Conservation (phyloP, 2,329 filamentous ascomycete genomes). For the Tolypocladium endophyticum region DNA sequence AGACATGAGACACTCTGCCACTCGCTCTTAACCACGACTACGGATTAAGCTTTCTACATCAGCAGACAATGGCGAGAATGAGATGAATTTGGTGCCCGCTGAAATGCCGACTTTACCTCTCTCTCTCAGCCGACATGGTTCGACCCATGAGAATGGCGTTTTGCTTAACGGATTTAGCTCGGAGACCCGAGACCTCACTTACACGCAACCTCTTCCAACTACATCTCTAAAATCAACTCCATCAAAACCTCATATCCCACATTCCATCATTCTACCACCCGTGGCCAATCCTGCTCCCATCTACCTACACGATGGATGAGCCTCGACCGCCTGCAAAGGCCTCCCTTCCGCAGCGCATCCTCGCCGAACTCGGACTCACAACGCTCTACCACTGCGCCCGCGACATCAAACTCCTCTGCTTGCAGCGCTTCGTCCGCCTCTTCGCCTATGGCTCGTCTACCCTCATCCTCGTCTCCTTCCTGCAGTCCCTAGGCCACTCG, state of each 20-base stretch:
- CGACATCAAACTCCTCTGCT: slow-evolving; percentile 47
- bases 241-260: not conserved
- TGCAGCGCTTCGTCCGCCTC: slow-evolving; percentile 50
- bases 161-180: not conserved
- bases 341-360: not conserved
- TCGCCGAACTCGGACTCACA: slow-evolving; percentile 15
- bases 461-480: slow-evolving; percentile 46
- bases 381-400: slow-evolving; percentile 11
- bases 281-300: not conserved
- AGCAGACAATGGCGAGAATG: too few species aligned
- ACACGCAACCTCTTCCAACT: not conserved
- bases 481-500: slow-evolving; percentile 37
- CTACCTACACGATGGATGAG: not conserved
- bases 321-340: not conserved
- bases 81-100: too few species aligned
- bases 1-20: too few species aligned
- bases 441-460: slow-evolving; percentile 52
- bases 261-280: not conserved
- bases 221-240: not conserved
- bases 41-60: too few species aligned
- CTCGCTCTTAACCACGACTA: too few species aligned
- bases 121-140: too few species aligned
- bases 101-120: too few species aligned
- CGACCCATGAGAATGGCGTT: not conserved
- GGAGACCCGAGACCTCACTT: not conserved